Evolutionary conservation across 371 early-diverging fungal genomes (phyloP), one percentile per base, ranked within the genome.

Genomic region (Dinochytrium kinnereticum): DNA sequence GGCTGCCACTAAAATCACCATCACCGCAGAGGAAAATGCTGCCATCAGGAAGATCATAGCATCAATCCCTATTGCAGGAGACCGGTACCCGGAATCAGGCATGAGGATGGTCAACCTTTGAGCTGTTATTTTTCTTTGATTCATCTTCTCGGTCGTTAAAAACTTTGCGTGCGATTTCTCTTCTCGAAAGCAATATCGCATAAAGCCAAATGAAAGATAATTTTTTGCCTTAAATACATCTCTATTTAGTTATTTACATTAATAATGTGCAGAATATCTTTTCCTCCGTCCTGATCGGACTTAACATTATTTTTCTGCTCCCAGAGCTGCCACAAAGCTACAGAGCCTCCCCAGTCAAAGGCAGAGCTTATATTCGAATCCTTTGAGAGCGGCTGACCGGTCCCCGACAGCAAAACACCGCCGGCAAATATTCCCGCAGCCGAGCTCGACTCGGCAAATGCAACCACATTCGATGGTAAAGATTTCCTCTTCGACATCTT

Each of bases 1-100:
- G 44, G 84, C 53, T 0, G 79, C 87, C 13, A 73, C 64, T 13
- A 53, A 80, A 1, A 67, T 88, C 24, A 61, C 64, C 28, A 73
- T 90, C 13, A 80, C 85, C 0, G 55, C 69, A 0, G 84, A 88
- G 40, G 88, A 89, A 24, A 37, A 82, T 36, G 64, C 69, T n/a
- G 80, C 84, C 57, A 73, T 89, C 26, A 70, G 88, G 15, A 57
- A 79, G 1, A 59, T 82, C 44, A 73, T 87, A 30, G 64, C 73
- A 51, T 51, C 66, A 17, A 73, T 80, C 53, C 71, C 80, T 31
- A 74, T 83, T 34, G 37, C 59, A 24, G 87, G 87, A 0, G 72
- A 68, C 0, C 82, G 87, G 2, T 86, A 87, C 70, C 57, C 72
- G 31, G 75, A 38, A 24, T 67, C 40, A 1, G 70, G 70, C 10